Evolutionary conservation across 1,284 basidiomycete genomes (phyloP), one percentile per base, ranked within the genome.

Genomic region (Ceratobasidium sp.): DNA sequence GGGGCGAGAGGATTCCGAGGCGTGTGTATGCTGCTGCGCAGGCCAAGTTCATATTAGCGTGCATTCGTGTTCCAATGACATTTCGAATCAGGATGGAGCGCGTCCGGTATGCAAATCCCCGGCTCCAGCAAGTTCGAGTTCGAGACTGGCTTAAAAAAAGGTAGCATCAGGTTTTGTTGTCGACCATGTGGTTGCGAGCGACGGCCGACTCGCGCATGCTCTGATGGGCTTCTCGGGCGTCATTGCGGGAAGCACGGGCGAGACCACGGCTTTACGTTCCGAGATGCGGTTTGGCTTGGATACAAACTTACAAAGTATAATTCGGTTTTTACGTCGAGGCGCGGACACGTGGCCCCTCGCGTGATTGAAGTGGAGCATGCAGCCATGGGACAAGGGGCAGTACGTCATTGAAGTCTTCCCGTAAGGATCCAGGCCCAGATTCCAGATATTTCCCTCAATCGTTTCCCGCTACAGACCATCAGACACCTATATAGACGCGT

Each of bases 351-450:
- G 25, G 25, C 25, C 25, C 32, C 56, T 57, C 22, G 56, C 56
- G 25, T 57, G 56, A 57, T 57, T 8, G 43, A 44, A 11, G 57
- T 59, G 57, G 57, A 34, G 57, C 57, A 29, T 29, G 25, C 25
- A 29, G 25, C 25, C 25, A 29, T 29, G 46, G 9, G 46, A 49
- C 46, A 4, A 15, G 46, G 46, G 9, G 19, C 8, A 15, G 19
- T 49, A 49, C 46, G 46, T 49, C 46, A 49, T 44, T 15, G 43
- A 29, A 29, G 25, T 29, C 25, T 29, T 29, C 25, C 25, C 25
- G 25, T 29, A 29, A 29, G 25, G 25, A 29, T 29, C 25, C 25
- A 29, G 25, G 25, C 25, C 25, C 25, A 29, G 25, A 29, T 29
- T 29, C 25, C 25, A 29, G 25, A 29, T 29, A 29, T 29, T 29